Conservation (phyloP, 1,284 basidiomycete species). For the Irpex sp. region DNA sequence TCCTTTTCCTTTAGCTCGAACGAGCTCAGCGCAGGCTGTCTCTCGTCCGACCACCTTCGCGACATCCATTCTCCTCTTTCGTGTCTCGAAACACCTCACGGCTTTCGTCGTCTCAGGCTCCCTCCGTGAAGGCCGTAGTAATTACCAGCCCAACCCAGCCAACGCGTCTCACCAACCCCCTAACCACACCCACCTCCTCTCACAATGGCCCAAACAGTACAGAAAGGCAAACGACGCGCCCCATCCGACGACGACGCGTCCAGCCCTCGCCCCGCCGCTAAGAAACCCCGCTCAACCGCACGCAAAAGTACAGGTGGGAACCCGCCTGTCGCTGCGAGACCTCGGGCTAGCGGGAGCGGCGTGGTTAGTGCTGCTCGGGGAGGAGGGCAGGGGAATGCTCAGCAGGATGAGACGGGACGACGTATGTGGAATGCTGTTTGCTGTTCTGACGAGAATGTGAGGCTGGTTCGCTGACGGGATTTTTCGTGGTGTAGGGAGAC, state of each 20-base stretch:
- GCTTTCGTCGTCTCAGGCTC: background rate
- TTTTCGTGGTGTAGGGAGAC: conserved; percentile 37
- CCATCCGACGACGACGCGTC: conserved; percentile 27
- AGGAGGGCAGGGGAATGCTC: conserved; percentile 15
- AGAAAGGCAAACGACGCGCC: conserved; percentile 29
- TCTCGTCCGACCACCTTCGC: background rate
- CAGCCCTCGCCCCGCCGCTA: conserved; percentile 44
- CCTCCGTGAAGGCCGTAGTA: too few relatives aligned
- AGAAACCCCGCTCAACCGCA: conserved; percentile 47
- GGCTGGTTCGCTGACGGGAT: background rate
- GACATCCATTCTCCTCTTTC: background rate
- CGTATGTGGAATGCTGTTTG: conserved; percentile 3
- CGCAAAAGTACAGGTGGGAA: conserved; percentile 73
- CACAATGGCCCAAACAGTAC: conserved; percentile 31
- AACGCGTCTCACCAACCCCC: too few relatives aligned
- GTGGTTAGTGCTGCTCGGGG: conserved; percentile 14
- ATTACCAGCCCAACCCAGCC: too few relatives aligned
- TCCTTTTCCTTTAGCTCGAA: background rate
- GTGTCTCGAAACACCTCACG: background rate
- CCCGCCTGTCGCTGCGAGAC: conserved; percentile 31
- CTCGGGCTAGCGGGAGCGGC: conserved; percentile 13
- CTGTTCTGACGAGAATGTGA: too few relatives aligned
- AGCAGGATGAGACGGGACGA: conserved; percentile 11
- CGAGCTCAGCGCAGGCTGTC: background rate
- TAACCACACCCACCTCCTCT: background rate